Percentiles rank a stretch among this genome's conserved stretches.
These are phyloP conservation scores for Candida cerambycidarum DNA, from an alignment of 805 yeast genomes.

Conservation along the genomic window DNA sequence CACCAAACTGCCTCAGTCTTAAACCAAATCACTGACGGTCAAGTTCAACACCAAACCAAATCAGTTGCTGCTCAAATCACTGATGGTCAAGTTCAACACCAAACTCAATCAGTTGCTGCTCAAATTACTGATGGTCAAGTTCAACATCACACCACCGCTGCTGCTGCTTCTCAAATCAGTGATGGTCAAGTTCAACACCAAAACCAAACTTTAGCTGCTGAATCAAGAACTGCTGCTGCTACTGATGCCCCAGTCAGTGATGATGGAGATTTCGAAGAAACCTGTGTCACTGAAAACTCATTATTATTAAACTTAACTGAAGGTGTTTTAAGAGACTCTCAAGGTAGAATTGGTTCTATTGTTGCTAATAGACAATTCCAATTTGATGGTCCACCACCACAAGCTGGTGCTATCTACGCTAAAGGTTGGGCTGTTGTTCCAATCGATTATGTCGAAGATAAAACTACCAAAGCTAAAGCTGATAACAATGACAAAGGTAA, in stretches of 20 bases:
- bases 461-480: constrained; percentile 11
- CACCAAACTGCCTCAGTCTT: constrained; percentile 21
- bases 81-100: constrained; percentile 35
- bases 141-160: constrained; percentile 32
- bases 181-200: constrained; percentile 33
- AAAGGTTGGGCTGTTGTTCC: constrained; percentile 56
- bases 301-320: constrained; percentile 21
- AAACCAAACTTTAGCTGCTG: constrained; percentile 18
- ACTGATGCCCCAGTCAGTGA: constrained; percentile 32
- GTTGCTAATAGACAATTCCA: constrained; percentile 69
- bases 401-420: constrained; percentile 70
- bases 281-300: constrained; percentile 15
- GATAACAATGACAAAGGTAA: constrained; percentile 8
- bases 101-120: constrained; percentile 20
- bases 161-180: constrained; percentile 31
- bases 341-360: constrained; percentile 45
- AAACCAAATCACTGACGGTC: constrained; percentile 31
- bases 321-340: constrained; percentile 32
- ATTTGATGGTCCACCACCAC: constrained; percentile 81
- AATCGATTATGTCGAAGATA: constrained; percentile 14
- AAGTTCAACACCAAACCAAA: constrained; percentile 26
- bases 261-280: constrained; percentile 21
- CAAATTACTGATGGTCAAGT: constrained; percentile 34
- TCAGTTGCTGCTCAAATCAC: constrained; percentile 23
- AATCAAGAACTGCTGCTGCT: constrained; percentile 23